Base-by-base conservation (phyloP, 2,329 filamentous ascomycete species). In the Arthrinium puccinioides region DNA sequence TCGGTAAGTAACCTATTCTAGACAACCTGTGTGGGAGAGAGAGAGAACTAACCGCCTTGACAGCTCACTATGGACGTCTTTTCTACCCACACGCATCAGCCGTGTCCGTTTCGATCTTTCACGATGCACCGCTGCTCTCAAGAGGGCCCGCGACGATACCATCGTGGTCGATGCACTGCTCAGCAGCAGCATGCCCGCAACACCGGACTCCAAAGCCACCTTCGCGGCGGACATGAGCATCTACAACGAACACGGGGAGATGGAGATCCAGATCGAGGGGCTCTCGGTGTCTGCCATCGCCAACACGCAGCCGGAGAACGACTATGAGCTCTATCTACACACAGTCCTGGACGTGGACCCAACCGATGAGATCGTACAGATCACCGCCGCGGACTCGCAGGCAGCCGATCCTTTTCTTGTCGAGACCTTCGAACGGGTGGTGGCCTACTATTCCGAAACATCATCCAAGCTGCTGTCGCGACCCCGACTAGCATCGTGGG, bases 1-100 rank as follows among this genome's bases (percentile, higher is more conserved):
- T 27, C 53, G 49, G 56, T 57, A 48, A 41, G 54, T 46, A 8
- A 14, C 4, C n/a, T 8, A 4, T 14, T 14, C 13, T 15, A 3
- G 27, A 9, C 28, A 19, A 31, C 11, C n/a, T n/a, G n/a, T 26
- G 4, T 10, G 24, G 24, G 24, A n/a, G 25, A 26, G 24, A 15
- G 28, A 31, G 13, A 5, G 14, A 5, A 31, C 8, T 31, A 2
- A 20, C 29, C 18, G 11, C 14, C 29, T 31, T 31, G 5, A 44
- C n/a, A 56, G 56, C 10, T 54, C 63, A 0, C 51, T 68, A 1
- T 68, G 64, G 64, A 63, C 62, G 2, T 53, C 60, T 1, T 67
- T 68, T 40, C 50, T 68, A 1, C 64, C 64, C 0, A 47, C 54
- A 5, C 42, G 36, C 3, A 63, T 67, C 7, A 47, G 53, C 8